Base-by-base conservation (phyloP, 2,329 filamentous ascomycete species). In the Pochonia chlamydosporia region DNA sequence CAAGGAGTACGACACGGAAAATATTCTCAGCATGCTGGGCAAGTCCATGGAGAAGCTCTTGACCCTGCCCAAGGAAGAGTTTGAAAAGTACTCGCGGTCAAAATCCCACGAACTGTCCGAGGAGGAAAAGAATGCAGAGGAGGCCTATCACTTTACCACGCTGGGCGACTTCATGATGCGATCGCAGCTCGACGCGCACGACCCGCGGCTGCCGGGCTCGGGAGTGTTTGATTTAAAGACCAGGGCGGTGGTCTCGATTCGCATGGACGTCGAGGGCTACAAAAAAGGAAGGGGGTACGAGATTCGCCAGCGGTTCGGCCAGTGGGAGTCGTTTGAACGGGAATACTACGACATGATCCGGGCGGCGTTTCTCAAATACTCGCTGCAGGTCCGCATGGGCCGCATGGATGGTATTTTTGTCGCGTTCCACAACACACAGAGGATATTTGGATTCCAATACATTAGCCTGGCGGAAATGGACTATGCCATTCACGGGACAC, bases 351-450 rank as follows among this genome's bases (percentile, higher is more conserved):
- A 99, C 65, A 95, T 99, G 90, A 92, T 95, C 50, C 81, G 95
- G 45, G 81, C 91, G 1, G 93, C 92, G 0, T 92, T 99, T 69
- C 73, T 99, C 47, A 99, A 99, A 62, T 99, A 99, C 65, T 96
- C 91, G 9, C 74, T 99, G 25, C 93, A 99, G 67, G 95, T 92
- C 24, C 87, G 93, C 39, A 95, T 99, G 81, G 93, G 95, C 16
- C 84, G 91, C 43, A 99, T 99, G 95, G 92, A 99, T 62, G 93
- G 93, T 46, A 96, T 97, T 43, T 99, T 97, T 61, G 87, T 97
- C 20, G 93, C 93, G 3, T 99, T 84, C 63, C 93, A 99, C 72
- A 99, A 99, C 63, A 88, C 90, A 2, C 78, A 91, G 66, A 86
- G 91, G 47, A 95, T 99, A 43, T 99, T 99, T 62, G 93, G 93